phyloP scores from a whole-genome alignment of 106 monocot genomes.

The Acanthochlamys bracteata region DNA sequence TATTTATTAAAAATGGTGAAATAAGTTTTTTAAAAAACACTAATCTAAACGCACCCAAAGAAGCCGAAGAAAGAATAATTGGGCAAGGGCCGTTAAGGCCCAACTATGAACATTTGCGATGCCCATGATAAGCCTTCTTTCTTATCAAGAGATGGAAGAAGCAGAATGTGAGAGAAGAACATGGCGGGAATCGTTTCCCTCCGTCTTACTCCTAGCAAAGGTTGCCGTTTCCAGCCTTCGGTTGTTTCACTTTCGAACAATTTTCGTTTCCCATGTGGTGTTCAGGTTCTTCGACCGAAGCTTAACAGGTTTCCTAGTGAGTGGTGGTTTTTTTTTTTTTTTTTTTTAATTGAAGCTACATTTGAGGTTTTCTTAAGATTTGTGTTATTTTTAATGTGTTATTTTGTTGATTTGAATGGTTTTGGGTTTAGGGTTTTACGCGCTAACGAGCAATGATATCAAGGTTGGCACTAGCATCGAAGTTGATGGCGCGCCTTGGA shows the following conservation, averaged over 20 bases:
- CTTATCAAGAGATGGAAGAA: no score
- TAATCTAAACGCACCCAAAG: no score
- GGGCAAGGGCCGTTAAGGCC: no score
- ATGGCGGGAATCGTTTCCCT: constrained; percentile 41
- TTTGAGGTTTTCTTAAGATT: no score
- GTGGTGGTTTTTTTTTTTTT: background rate
- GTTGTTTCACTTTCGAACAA: background rate
- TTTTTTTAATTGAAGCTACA: no score
- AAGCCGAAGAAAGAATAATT: no score
- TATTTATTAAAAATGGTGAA: no score
- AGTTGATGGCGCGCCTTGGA: constrained; percentile 89
- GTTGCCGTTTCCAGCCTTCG: constrained; percentile 4
- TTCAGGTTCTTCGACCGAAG: constrained; percentile 11
- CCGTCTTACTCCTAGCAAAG: constrained; percentile 14
- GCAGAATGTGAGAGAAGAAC: no score
- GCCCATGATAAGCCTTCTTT: no score
- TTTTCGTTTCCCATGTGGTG: constrained; percentile 7
- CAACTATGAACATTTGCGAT: no score
- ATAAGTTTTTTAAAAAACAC: no score
- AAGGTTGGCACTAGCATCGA: constrained; percentile 86
- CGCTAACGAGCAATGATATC: constrained; percentile 90
- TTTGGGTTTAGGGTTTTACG: constrained; percentile 53
- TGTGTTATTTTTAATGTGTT: no score
- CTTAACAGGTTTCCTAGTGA: constrained; percentile 43
- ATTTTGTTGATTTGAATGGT: background rate